Evolutionary conservation across 2,329 filamentous ascomycete species (phyloP), one percentile per base, ranked within the genome.

Genomic region (Alternaria rosae): DNA sequence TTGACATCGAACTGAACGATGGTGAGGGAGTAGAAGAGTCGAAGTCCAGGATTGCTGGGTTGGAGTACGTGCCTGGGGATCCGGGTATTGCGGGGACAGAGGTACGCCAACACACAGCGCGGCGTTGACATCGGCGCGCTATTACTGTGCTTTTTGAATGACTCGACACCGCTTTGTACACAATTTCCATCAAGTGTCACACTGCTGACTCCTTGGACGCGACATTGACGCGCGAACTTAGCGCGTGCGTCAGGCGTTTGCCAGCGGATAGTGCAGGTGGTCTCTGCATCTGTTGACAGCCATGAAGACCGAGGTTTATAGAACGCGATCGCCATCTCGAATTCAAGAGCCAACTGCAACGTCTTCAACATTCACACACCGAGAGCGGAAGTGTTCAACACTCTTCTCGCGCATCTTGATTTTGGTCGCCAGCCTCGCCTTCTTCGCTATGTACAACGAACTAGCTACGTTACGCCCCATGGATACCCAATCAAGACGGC

Each of bases 221-320:
- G 61, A 42, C 17, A 50, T 61, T 65, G 64, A 69, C 62, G 60
- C 66, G 63, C 64, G 56, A 58, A 15, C 44, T 45, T 59, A 57
- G 61, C 54, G 61, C 54, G 52, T 53, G 38, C 30, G 25, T 56
- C 52, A 45, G 44, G 57, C 56, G 45, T 50, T 44, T 60, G 63
- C 57, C 61, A 64, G 57, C 63, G 54, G 51, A 61, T 57, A 15
- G 26, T 61, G 63, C 61, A 64, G 48, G 17, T 17, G 30, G 59
- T 54, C 63, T 61, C 56, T 48, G 50, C 58, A 51, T 50, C 68
- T 62, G 54, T 43, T 67, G 60, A 66, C 60, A 71, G 65, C 59
- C 25, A 72, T 72, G 70, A 48, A 55, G 59, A 64, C 69, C 69
- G 61, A 59, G 44, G 53, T 42, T 51, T 64, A 65, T 68, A 67